phyloP scores from a whole-genome alignment of 305 asterid species.

The Andrographis paniculata region DNA sequence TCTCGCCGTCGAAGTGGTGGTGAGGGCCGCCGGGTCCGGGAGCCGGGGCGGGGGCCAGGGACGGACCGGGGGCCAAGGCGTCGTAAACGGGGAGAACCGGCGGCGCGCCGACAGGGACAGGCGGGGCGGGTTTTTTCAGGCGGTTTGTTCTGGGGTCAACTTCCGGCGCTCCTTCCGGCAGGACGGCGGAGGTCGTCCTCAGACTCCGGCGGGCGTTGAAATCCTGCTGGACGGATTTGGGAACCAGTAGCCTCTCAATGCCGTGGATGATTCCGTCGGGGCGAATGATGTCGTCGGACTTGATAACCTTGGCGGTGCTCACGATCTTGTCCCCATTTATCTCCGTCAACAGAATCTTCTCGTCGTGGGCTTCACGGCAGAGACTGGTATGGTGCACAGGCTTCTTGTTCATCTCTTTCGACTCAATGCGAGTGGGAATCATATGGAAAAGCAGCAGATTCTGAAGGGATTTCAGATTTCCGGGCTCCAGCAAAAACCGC shows the following conservation, averaged over 20 bases:
- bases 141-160: constrained; percentile 83
- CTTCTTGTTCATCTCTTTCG: constrained; percentile 27
- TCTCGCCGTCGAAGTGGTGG: constrained; percentile 89
- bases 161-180: constrained; percentile 83
- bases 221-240: constrained; percentile 75
- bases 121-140: constrained; percentile 44
- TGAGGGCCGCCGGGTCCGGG: constrained; percentile 94
- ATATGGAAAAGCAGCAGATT: constrained; percentile 66
- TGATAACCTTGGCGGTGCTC: constrained; percentile 33
- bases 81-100: constrained; percentile 56
- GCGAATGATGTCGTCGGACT: constrained; percentile 50
- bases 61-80: constrained; percentile 91
- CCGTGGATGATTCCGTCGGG: constrained; percentile 96
- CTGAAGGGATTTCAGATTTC: constrained; percentile 65
- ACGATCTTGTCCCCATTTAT: constrained; percentile 37
- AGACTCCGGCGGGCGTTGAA: constrained; percentile 76
- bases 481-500: constrained; percentile 61
- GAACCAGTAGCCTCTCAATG: constrained; percentile 61
- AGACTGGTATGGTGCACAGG: constrained; percentile 32
- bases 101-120: constrained; percentile 55
- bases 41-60: constrained; percentile 88
- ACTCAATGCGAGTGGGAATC: constrained; percentile 67
- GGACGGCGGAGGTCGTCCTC: constrained; percentile 60
- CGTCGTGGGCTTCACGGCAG: constrained; percentile 31
- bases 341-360: constrained; percentile 25